Evolutionary conservation across 306 rosid species (phyloP).

Genomic region (Begonia peltatifolia): DNA sequence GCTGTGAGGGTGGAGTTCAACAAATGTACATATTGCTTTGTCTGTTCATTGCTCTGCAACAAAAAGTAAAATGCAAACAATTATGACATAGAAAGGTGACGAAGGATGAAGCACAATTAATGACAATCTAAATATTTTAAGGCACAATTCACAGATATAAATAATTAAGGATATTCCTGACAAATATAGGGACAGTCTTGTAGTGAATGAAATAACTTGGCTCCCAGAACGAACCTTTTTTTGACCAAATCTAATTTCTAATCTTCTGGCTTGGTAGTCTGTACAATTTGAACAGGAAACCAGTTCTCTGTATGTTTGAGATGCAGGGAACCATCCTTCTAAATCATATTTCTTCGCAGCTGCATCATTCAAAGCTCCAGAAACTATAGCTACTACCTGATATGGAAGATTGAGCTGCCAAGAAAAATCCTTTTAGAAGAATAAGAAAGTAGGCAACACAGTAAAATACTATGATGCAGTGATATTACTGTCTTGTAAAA

Average conservation of each 20-base stretch:
- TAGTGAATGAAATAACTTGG: too few relatives aligned
- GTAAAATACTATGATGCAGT: neutral
- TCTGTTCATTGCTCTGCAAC: conserved; percentile 64
- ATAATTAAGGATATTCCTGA: too few relatives aligned
- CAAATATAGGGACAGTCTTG: too few relatives aligned
- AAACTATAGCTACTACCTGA: conserved; percentile 77
- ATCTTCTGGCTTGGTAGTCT: conserved; percentile 78
- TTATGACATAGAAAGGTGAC: too few relatives aligned
- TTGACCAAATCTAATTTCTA: conserved; percentile 89
- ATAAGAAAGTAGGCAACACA: neutral
- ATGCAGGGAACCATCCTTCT: conserved; percentile 95
- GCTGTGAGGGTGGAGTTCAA: conserved; percentile 95
- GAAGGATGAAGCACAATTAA: too few relatives aligned
- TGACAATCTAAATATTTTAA: too few relatives aligned
- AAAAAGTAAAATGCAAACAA: conserved; percentile 4
- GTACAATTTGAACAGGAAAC: conserved; percentile 98
- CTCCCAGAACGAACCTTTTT: conserved; percentile 47
- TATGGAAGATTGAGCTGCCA: conserved; percentile 72
- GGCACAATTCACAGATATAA: too few relatives aligned
- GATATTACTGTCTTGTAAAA: conserved; percentile 44
- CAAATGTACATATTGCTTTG: conserved; percentile 72
- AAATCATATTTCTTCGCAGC: conserved; percentile 94
- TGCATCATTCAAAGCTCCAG: conserved; percentile 97
- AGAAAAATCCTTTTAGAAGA: neutral
- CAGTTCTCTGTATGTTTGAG: conserved; percentile 71